Percentiles rank a stretch among this genome's conserved stretches.
Evolutionary conservation across 1,139 yeast species (phyloP).

Genomic region (Hanseniaspora sp.): DNA sequence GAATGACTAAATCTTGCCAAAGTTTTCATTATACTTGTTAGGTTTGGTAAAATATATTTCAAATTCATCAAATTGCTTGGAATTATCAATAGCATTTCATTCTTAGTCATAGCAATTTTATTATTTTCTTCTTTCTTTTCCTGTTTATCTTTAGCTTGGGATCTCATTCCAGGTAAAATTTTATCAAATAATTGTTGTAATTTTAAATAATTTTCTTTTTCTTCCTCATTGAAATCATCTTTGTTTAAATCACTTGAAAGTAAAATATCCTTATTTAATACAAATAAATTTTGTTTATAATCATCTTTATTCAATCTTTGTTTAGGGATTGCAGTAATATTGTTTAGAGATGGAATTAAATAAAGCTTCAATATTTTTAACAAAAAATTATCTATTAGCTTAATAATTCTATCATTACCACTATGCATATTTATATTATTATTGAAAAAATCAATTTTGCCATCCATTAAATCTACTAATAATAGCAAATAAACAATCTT

Average conservation of each 20-base stretch:
- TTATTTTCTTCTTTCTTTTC: not conserved
- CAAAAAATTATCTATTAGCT: not conserved
- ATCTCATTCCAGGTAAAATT: not conserved
- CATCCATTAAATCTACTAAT: not conserved
- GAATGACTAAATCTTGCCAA: not conserved
- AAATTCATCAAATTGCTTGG: slow-evolving; percentile 3
- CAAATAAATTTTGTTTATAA: not conserved
- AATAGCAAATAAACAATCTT: not conserved
- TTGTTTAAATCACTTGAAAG: not conserved
- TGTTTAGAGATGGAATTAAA: slow-evolving; percentile 12
- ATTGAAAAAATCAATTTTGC: not conserved
- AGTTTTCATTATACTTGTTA: slow-evolving; percentile 4
- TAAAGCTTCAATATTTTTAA: slow-evolving; percentile 5
- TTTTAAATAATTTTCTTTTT: not conserved
- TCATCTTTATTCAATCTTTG: not conserved
- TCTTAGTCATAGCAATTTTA: not conserved
- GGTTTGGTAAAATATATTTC: slow-evolving; percentile 11
- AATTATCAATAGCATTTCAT: slow-evolving; percentile 2
- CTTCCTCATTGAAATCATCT: not conserved
- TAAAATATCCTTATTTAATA: not conserved
- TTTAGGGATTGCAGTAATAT: not conserved
- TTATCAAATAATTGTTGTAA: not conserved
- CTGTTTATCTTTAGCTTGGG: not conserved
- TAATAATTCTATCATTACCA: not conserved
- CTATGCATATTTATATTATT: not conserved